phyloP scores from a whole-genome alignment of 2,329 filamentous ascomycete species.

The Talaromyces sp. region DNA sequence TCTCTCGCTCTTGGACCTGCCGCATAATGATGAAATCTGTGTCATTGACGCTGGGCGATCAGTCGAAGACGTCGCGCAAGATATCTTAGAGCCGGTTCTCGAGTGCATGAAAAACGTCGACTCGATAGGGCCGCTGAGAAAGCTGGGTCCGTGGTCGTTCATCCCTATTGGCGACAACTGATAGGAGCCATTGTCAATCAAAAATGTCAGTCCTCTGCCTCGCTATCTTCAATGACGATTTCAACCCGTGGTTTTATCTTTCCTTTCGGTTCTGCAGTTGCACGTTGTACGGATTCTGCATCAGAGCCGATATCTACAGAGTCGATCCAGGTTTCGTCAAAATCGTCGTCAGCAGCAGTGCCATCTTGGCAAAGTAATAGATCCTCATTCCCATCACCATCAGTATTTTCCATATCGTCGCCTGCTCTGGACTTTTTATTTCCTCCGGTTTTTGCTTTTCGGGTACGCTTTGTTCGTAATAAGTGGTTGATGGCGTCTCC shows the following conservation, averaged over 20 bases:
- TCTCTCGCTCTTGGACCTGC: conserved; percentile 44
- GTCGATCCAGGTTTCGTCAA: conserved; percentile 31
- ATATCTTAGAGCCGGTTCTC: conserved; percentile 27
- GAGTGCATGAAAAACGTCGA: conserved; percentile 28
- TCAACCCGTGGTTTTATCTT: conserved; percentile 22
- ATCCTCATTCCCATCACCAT: conserved; percentile 1
- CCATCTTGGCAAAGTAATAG: conserved; percentile 3
- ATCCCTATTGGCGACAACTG: conserved; percentile 13
- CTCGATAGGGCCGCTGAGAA: conserved; percentile 28
- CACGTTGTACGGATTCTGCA: conserved; percentile 17
- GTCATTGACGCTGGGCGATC: conserved; percentile 50
- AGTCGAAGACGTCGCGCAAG: conserved; percentile 47
- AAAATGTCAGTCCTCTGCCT: conserved; percentile 4
- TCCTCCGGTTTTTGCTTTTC: neutral
- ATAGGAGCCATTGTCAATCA: neutral
- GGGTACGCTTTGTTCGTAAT: conserved; percentile 54
- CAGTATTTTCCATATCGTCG: neutral
- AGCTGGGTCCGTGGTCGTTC: conserved; percentile 25
- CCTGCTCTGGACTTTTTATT: conserved; percentile 8
- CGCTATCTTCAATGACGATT: conserved; percentile 38
- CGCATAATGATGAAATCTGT: conserved; percentile 48
- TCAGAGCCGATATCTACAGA: conserved; percentile 22
- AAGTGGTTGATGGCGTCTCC: conserved; percentile 60
- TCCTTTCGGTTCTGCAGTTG: conserved; percentile 8
- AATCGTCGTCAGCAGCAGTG: conserved; percentile 14